Conservation (phyloP, 441 rosid species). For the Iberis amara region DNA sequence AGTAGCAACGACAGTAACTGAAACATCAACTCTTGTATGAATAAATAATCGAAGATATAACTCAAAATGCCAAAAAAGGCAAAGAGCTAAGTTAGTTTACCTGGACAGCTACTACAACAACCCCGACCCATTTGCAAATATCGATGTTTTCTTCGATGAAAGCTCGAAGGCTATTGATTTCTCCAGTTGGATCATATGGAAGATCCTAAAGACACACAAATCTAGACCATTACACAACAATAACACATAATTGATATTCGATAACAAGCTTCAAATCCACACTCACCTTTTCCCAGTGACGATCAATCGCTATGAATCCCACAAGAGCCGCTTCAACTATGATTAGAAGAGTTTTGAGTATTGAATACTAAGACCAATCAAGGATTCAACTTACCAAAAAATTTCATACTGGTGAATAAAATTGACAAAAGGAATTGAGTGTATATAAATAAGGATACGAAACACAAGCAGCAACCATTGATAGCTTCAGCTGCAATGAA, state of each 20-base stretch:
- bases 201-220: slow-evolving; percentile 49
- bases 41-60: no score
- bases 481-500: slow-evolving; percentile 82
- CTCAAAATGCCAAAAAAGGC: no score
- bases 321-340: slow-evolving; percentile 72
- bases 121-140: slow-evolving; percentile 82
- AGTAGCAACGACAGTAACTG: slow-evolving; percentile 60
- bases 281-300: slow-evolving; percentile 64
- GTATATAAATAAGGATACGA: slow-evolving; percentile 71
- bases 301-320: slow-evolving; percentile 73
- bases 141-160: slow-evolving; percentile 60
- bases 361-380: no score
- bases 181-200: slow-evolving; percentile 84
- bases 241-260: no score
- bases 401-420: no score
- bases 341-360: slow-evolving; percentile 54
- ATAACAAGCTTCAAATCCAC: neutral
- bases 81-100: no score
- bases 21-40: no score
- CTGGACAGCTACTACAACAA: slow-evolving; percentile 59
- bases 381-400: no score
- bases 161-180: slow-evolving; percentile 55
- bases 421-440: neutral
- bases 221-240: slow-evolving; percentile 13
- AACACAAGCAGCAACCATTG: slow-evolving; percentile 79